Conservation (phyloP, 345 rosid species). For the Combretum micranthum region DNA sequence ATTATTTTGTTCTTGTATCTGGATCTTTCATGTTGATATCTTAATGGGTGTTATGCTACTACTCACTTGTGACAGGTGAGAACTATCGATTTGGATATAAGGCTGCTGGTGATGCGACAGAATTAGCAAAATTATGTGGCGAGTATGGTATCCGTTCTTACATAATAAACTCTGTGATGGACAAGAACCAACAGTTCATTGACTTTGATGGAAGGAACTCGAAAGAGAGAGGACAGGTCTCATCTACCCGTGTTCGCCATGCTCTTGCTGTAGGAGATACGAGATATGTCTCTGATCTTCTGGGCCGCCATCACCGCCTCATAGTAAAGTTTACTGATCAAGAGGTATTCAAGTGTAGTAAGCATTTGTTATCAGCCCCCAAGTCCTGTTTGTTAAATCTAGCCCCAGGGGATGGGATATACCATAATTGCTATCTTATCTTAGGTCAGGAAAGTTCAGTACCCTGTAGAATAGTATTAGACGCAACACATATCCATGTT, state of each 20-base stretch:
- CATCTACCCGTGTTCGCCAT: slow-evolving; percentile 90
- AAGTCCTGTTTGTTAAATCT: slow-evolving; percentile 60
- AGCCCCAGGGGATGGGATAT: slow-evolving; percentile 66
- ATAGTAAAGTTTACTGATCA: slow-evolving; percentile 34
- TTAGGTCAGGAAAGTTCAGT: slow-evolving; percentile 28
- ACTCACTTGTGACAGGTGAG: slow-evolving; percentile 41
- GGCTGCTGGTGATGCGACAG: slow-evolving; percentile 84
- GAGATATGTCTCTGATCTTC: slow-evolving; percentile 73
- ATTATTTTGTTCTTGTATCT: too few species aligned
- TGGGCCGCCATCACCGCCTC: slow-evolving; percentile 81
- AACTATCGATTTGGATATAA: slow-evolving; percentile 88
- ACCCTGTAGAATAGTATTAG: slow-evolving; percentile 60
- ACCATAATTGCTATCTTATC: slow-evolving; percentile 43
- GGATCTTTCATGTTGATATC: too few species aligned
- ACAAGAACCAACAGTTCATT: slow-evolving; percentile 48
- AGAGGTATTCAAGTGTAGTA: slow-evolving; percentile 18
- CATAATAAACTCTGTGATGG: slow-evolving; percentile 84
- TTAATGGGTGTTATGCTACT: too few species aligned
- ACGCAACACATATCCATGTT: slow-evolving; percentile 43
- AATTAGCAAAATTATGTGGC: slow-evolving; percentile 58
- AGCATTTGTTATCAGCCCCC: slow-evolving; percentile 35
- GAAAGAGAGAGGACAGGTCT: slow-evolving; percentile 88
- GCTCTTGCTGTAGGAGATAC: slow-evolving; percentile 76
- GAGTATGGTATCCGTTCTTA: slow-evolving; percentile 61
- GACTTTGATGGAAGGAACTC: slow-evolving; percentile 26